These are phyloP conservation scores for Wallacemonas collosoma DNA, from an alignment of 208 protist species.

Conservation along the genomic window DNA sequence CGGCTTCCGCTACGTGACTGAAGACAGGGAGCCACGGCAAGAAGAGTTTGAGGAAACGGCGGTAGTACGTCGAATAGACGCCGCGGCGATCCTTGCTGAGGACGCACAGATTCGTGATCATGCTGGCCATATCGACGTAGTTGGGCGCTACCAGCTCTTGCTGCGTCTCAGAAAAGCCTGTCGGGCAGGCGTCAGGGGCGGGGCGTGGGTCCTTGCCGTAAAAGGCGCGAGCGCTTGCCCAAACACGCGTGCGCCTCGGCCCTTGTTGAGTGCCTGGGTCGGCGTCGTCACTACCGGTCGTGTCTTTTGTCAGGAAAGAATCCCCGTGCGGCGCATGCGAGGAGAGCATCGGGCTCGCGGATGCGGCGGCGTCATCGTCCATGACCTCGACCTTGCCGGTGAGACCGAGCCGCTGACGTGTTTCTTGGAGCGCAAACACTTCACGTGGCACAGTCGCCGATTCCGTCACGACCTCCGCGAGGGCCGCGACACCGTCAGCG, in stretches of 20 bases:
- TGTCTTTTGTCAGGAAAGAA: too few relatives aligned
- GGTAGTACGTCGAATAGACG: conserved; percentile 56
- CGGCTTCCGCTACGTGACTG: too few relatives aligned
- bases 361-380: conserved; percentile 15
- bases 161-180: too few relatives aligned
- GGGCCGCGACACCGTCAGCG: not conserved
- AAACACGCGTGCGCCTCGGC: too few relatives aligned
- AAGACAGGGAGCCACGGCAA: conserved; percentile 34
- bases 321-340: too few relatives aligned
- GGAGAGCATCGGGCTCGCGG: not conserved
- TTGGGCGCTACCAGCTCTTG: conserved; percentile 12
- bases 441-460: conserved; percentile 38
- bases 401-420: conserved; percentile 26
- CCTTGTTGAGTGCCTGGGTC: too few relatives aligned
- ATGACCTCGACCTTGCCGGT: conserved; percentile 37
- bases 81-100: conserved; percentile 47
- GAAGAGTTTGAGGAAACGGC: conserved; percentile 48
- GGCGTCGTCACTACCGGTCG: too few relatives aligned
- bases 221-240: too few relatives aligned
- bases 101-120: conserved; percentile 72
- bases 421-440: conserved; percentile 31
- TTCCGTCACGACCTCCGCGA: conserved; percentile 5
- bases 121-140: conserved; percentile 46
- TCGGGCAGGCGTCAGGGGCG: too few relatives aligned
- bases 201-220: too few relatives aligned